These are phyloP conservation scores for Trebouxia sp. DNA, from an alignment of 139 green algal genomes.

Conservation along the genomic window DNA sequence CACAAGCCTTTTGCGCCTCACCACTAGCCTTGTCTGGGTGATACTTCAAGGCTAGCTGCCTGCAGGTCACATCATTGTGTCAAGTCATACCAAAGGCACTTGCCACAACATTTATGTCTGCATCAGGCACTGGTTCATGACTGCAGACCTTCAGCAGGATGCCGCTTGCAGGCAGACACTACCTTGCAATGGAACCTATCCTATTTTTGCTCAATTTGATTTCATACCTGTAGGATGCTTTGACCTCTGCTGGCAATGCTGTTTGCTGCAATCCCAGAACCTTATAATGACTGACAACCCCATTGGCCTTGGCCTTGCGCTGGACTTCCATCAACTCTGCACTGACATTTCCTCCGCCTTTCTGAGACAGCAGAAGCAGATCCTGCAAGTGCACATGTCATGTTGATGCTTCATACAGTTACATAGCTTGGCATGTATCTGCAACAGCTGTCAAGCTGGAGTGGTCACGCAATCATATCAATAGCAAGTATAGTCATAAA, in stretches of 20 bases:
- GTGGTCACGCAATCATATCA: too few species aligned
- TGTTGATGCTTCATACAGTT: background rate
- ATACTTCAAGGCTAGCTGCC: conserved; percentile 52
- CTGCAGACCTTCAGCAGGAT: background rate
- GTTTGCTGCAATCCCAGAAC: conserved; percentile 47
- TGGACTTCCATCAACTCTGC: conserved; percentile 44
- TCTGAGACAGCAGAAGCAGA: conserved; percentile 3
- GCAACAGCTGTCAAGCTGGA: background rate
- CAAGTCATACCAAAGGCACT: background rate
- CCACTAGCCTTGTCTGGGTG: conserved; percentile 61
- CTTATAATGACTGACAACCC: conserved; percentile 48
- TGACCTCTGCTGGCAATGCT: conserved; percentile 43
- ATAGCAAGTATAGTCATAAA: background rate
- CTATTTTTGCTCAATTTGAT: background rate
- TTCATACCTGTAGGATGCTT: conserved; percentile 45
- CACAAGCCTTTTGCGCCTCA: conserved; percentile 27
- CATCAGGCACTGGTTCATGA: background rate
- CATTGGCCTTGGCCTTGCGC: conserved; percentile 33
- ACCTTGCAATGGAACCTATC: background rate
- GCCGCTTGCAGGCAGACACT: background rate
- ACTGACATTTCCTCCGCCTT: background rate
- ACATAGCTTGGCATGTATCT: background rate
- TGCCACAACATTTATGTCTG: background rate
- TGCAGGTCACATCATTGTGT: background rate
- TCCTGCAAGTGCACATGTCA: background rate